A percentile compares a stretch with the other conserved stretches of the same genome.
Evolutionary conservation across 805 yeast genomes (phyloP).

Genomic region (Hanseniaspora thailandica): DNA sequence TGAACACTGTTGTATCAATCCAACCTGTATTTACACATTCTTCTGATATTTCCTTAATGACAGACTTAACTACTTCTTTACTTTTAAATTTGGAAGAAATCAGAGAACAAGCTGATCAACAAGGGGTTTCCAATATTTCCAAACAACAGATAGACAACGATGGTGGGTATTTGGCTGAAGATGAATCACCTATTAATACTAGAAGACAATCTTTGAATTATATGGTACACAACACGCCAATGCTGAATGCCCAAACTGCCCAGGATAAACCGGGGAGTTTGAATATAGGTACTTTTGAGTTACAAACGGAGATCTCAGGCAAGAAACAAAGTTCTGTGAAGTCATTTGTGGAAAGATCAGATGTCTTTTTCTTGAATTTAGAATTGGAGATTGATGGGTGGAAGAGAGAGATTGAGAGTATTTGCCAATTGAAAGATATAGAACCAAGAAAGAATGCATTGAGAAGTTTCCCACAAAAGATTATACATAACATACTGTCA

Average conservation of each 20-base stretch:
- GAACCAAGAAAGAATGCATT: constrained; percentile 21
- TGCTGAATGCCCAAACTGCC: not conserved
- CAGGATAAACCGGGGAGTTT: not conserved
- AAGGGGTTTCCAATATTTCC: not conserved
- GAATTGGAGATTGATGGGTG: constrained; percentile 27
- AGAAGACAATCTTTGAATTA: constrained; percentile 2
- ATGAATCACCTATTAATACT: not conserved
- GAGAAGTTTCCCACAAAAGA: constrained; percentile 21
- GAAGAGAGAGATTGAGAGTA: constrained; percentile 27
- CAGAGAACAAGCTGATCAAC: constrained; percentile 15
- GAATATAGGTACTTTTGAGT: not conserved
- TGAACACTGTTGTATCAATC: constrained; percentile 85
- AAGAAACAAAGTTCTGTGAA: not conserved
- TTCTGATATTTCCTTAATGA: constrained; percentile 68
- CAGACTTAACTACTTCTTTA: constrained; percentile 43
- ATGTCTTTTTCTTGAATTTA: constrained; percentile 17
- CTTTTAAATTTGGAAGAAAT: constrained; percentile 25
- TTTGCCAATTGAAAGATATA: constrained; percentile 26
- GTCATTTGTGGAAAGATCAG: constrained; percentile 2
- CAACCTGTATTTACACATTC: constrained; percentile 87
- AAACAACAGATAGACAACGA: not conserved
- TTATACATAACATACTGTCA: constrained; percentile 17
- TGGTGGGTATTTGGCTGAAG: not conserved
- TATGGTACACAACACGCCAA: not conserved
- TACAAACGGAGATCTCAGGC: not conserved